Percentiles rank a stretch among this genome's conserved stretches.
phyloP scores from a whole-genome alignment of 1,284 basidiomycete species.

The Vanrija humicola region DNA sequence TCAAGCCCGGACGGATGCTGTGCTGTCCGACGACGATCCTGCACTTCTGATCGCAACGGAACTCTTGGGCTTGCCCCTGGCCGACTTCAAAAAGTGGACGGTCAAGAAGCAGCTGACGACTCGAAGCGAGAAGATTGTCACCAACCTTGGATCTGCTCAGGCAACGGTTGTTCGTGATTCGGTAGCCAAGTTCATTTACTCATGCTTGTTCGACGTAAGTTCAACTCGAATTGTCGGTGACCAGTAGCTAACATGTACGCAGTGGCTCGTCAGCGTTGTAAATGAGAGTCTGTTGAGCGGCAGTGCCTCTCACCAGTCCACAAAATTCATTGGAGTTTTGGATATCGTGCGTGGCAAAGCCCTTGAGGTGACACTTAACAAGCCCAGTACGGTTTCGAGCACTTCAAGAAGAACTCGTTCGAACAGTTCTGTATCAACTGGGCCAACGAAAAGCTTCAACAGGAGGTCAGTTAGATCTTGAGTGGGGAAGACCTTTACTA shows the following conservation, averaged over 20 bases:
- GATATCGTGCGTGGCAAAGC: constrained; percentile 58
- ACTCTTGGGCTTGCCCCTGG: constrained; percentile 81
- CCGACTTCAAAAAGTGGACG: constrained; percentile 99
- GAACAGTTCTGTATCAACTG: constrained; percentile 99
- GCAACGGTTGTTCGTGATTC: constrained; percentile 95
- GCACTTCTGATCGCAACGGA: constrained; percentile 76
- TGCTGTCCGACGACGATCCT: constrained; percentile 78
- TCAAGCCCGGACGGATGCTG: constrained; percentile 74
- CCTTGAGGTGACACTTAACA: constrained; percentile 23
- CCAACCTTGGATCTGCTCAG: constrained; percentile 76
- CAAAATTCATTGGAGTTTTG: constrained; percentile 98
- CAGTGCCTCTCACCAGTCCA: constrained; percentile 76
- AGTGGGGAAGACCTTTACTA: constrained; percentile 6
- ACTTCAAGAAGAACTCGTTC: constrained; percentile 98
- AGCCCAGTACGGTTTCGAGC: constrained; percentile 78
- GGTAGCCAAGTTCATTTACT: constrained; percentile 98
- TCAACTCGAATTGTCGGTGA: neutral
- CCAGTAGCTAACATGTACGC: constrained; percentile 1
- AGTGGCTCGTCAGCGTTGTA: constrained; percentile 96
- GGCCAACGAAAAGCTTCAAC: constrained; percentile 96
- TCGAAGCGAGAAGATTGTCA: constrained; percentile 91
- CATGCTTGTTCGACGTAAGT: constrained; percentile 76
- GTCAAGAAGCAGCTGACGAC: constrained; percentile 96
- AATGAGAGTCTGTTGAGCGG: constrained; percentile 92
- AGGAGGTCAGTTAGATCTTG: constrained; percentile 61